phyloP scores from a whole-genome alignment of 2,329 filamentous ascomycete genomes.

The Alternaria metachromatica region DNA sequence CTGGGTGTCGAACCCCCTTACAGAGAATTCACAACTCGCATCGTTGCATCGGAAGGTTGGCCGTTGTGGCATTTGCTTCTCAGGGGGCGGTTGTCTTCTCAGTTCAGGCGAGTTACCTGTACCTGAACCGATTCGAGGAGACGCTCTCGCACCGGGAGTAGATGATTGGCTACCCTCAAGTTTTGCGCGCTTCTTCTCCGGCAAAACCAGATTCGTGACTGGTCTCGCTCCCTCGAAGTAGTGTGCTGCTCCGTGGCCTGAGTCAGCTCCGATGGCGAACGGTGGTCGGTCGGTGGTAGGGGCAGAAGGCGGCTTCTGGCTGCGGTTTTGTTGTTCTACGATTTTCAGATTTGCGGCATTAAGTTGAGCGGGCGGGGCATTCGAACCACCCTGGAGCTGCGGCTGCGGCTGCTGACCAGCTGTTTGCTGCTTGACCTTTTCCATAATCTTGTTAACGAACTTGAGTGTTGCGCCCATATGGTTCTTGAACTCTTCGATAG shows the following conservation, averaged over 20 bases:
- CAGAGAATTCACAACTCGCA: slow-evolving; percentile 60
- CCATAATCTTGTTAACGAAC: slow-evolving; percentile 39
- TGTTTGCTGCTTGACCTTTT: slow-evolving; percentile 28
- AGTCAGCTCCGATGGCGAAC: slow-evolving; percentile 58
- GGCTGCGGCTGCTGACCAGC: slow-evolving; percentile 21
- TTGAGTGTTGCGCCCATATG: slow-evolving; percentile 32
- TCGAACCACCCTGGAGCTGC: slow-evolving; percentile 22
- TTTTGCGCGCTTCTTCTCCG: slow-evolving; percentile 64
- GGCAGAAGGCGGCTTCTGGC: slow-evolving; percentile 57
- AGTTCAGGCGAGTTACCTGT: slow-evolving; percentile 54
- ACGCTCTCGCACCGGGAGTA: slow-evolving; percentile 50
- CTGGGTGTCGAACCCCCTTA: slow-evolving; percentile 62
- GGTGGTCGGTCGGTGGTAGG: slow-evolving; percentile 61
- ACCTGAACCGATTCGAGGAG: slow-evolving; percentile 46
- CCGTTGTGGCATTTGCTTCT: slow-evolving; percentile 52
- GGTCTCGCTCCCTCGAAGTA: slow-evolving; percentile 59
- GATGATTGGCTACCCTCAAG: slow-evolving; percentile 51
- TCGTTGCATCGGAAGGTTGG: slow-evolving; percentile 61
- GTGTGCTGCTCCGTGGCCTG: slow-evolving; percentile 64
- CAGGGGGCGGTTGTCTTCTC: slow-evolving; percentile 52
- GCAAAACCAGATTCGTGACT: slow-evolving; percentile 65
- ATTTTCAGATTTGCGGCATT: slow-evolving; percentile 48
- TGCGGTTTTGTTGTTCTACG: slow-evolving; percentile 56
- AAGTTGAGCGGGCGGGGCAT: slow-evolving; percentile 36
- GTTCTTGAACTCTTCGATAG: slow-evolving; percentile 36